Evolutionary conservation across 2,329 filamentous ascomycete genomes (phyloP), one percentile per base, ranked within the genome.

Genomic region (Apiospora saccharicola): DNA sequence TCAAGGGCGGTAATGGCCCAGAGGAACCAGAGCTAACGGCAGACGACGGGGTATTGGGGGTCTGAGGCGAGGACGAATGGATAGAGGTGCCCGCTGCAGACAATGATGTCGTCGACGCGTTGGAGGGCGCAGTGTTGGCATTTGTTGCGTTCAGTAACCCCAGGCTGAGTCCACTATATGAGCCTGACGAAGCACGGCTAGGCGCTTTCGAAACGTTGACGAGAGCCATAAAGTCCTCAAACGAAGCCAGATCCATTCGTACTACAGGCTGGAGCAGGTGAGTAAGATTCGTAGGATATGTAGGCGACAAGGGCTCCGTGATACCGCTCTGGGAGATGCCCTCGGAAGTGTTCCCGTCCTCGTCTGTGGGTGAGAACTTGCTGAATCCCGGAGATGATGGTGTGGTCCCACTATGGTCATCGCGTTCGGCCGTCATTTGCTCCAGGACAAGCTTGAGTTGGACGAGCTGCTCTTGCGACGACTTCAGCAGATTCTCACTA

Each of bases 371-470:
- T 71, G 97, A 94, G 72, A 93, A 90, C 75, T 90, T 92, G 79
- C 90, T 90, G 69, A 92, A 85, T 12, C 91, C 92, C 0, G 96
- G 95, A 1, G 96, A 98, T 0, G 94, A 94, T 1, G 95, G 95
- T 12, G 93, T 89, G 13, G 94, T 93, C n/a, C 90, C 90, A 64
- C 87, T 90, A 75, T 90, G 87, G 76, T 97, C 93, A 76, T 96
- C 93, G 73, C 88, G 89, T 76, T 94, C 90, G 16, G 90, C 86
- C 34, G 88, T 89, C 90, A 98, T 94, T 77, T 92, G 91, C 82
- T 98, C 95, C 91, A 99, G 94, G 75, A 98, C 94, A 26, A 90
- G 87, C 83, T 99, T 99, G 75, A 99, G 89, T 81, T 98, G 94
- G 2, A 93, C 89, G 3, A 99, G 86, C 81, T 99, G 96, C 81